Conservation (phyloP, 2,329 filamentous ascomycete species). For the Ophiostoma australiae region DNA sequence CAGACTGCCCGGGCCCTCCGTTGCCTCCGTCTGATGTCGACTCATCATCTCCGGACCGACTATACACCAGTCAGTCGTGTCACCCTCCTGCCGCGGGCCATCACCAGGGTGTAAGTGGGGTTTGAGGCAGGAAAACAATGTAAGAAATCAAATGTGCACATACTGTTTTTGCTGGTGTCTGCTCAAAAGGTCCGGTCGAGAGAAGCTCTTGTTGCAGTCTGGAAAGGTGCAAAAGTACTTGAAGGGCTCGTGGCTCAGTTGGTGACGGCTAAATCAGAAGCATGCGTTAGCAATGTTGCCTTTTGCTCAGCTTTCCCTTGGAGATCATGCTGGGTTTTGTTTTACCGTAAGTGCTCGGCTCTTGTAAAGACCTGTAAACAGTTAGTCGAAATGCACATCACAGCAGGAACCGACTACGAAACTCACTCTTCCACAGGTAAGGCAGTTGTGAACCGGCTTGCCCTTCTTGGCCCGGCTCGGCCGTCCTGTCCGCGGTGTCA, state of each 20-base stretch:
- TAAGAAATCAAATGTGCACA: neutral
- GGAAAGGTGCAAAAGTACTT: neutral
- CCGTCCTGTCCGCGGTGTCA: conserved; percentile 11
- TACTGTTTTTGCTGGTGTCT: conserved; percentile 14
- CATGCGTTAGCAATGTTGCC: neutral
- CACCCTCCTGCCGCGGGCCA: neutral
- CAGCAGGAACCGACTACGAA: neutral
- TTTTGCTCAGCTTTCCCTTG: neutral
- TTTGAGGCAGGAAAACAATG: neutral
- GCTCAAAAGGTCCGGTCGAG: neutral
- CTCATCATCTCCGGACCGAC: neutral
- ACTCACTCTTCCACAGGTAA: conserved; percentile 4
- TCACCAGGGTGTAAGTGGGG: neutral
- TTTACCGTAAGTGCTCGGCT: conserved; percentile 15
- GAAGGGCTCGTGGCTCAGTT: conserved; percentile 1
- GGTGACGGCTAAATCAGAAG: neutral
- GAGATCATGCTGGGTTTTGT: too few relatives aligned
- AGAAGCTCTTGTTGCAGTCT: conserved; percentile 1
- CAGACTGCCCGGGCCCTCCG: neutral
- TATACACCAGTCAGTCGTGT: conserved; percentile 11
- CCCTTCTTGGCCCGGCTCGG: conserved; percentile 18
- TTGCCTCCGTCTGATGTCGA: neutral
- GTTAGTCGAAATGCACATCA: neutral
- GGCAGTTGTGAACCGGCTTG: conserved; percentile 14
- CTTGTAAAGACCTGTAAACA: neutral